Percentiles rank a stretch among this genome's conserved stretches.
Evolutionary conservation across 2,329 filamentous ascomycete genomes (phyloP).

Genomic region (Salinomyces thailandicus): DNA sequence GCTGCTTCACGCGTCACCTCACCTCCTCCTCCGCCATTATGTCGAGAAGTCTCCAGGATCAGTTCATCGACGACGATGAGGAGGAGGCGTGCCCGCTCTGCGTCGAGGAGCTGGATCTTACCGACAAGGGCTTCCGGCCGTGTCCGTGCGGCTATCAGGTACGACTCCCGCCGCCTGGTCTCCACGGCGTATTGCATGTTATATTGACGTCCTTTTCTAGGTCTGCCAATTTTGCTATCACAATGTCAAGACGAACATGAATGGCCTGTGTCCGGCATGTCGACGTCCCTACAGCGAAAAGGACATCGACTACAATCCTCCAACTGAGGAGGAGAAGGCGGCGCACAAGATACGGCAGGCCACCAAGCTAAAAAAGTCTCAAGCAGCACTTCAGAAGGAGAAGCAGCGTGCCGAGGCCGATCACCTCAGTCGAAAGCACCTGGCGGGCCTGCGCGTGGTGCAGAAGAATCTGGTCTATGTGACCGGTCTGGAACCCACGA

Average conservation of each 20-base stretch:
- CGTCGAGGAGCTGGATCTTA: conserved; percentile 97
- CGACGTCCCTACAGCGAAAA: conserved; percentile 92
- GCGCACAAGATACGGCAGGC: conserved; percentile 60
- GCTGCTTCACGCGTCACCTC: conserved; percentile 7
- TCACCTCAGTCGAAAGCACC: conserved; percentile 86
- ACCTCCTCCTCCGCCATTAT: conserved; percentile 27
- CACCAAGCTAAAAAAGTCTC: conserved; percentile 86
- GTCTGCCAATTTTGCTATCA: conserved; percentile 99
- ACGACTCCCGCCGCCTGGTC: conserved; percentile 23
- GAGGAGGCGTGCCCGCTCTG: conserved; percentile 73
- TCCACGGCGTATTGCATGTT: background rate
- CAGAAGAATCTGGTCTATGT: conserved; percentile 99
- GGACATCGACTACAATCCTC: conserved; percentile 92
- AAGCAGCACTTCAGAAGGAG: conserved; percentile 83
- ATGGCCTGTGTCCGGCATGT: conserved; percentile 94
- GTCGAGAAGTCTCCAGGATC: conserved; percentile 41
- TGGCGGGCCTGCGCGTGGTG: conserved; percentile 88
- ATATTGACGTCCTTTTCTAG: conserved; percentile 36
- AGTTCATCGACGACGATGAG: conserved; percentile 45
- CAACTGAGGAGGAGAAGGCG: conserved; percentile 84
- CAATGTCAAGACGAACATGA: conserved; percentile 97
- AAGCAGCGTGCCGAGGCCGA: conserved; percentile 93
- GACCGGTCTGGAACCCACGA: conserved; percentile 81
- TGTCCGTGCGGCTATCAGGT: conserved; percentile 98
- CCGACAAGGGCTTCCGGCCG: conserved; percentile 90